Conservation (phyloP, 805 yeast species). For the Helenozyma rhizophorensis region DNA sequence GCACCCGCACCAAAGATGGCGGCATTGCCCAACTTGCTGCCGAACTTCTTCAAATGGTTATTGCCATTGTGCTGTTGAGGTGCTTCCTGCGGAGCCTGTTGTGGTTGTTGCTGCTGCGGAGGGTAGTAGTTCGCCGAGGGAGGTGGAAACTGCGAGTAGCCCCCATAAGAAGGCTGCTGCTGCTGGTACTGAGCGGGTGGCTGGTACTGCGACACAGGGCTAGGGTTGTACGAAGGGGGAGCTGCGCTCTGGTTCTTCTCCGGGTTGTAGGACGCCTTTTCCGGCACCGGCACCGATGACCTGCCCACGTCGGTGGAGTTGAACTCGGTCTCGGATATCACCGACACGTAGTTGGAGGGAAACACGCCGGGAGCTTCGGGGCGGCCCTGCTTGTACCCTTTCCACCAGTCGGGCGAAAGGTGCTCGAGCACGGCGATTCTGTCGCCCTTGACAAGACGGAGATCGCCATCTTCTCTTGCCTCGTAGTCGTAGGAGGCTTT, state of each 20-base stretch:
- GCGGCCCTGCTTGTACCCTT: slow-evolving; percentile 48
- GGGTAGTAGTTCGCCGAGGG: slow-evolving; percentile 46
- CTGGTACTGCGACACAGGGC: background rate
- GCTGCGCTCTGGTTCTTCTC: slow-evolving; percentile 13
- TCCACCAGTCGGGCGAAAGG: slow-evolving; percentile 87
- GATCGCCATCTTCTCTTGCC: slow-evolving; percentile 74
- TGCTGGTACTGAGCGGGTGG: too few relatives aligned
- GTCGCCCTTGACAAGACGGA: slow-evolving; percentile 62
- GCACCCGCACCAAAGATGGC: slow-evolving; percentile 97
- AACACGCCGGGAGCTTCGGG: slow-evolving; percentile 67
- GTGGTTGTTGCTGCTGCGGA: slow-evolving; percentile 19
- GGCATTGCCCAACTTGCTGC: slow-evolving; percentile 84
- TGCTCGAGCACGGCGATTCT: slow-evolving; percentile 66
- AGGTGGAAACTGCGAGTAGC: slow-evolving; percentile 47
- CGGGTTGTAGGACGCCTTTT: slow-evolving; percentile 13
- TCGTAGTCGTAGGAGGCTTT: slow-evolving; percentile 73
- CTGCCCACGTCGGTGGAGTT: slow-evolving; percentile 13
- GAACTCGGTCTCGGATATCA: slow-evolving; percentile 33
- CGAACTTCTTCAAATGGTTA: slow-evolving; percentile 54
- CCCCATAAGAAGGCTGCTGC: slow-evolving; percentile 30
- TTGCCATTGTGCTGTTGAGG: slow-evolving; percentile 16
- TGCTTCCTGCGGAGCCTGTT: slow-evolving; percentile 7
- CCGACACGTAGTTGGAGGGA: slow-evolving; percentile 79
- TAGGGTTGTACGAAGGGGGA: slow-evolving; percentile 14
- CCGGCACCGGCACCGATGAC: slow-evolving; percentile 2